phyloP scores from a whole-genome alignment of 2,329 filamentous ascomycete species.

The Xylaria sp. region DNA sequence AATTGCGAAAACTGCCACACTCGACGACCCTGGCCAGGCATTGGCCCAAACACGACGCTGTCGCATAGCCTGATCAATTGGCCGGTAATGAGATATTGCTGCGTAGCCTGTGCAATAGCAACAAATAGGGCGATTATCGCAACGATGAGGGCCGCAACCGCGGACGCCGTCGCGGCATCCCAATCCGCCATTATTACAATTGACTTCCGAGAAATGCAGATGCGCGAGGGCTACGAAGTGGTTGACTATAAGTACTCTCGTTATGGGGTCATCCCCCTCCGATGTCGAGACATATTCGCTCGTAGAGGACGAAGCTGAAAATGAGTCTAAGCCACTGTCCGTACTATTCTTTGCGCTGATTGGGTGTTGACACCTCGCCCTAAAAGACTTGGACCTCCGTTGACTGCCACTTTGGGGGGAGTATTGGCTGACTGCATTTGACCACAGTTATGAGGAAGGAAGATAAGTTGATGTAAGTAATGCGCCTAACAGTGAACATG shows the following conservation, averaged over 20 bases:
- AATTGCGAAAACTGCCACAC: conserved; percentile 29
- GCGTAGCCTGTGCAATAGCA: conserved; percentile 21
- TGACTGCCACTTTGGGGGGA: not conserved
- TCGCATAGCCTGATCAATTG: conserved; percentile 25
- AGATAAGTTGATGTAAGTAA: not conserved
- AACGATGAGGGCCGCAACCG: conserved; percentile 25
- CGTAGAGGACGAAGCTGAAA: not conserved
- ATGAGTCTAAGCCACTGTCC: not conserved
- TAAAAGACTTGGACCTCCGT: not conserved
- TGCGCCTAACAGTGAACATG: not conserved
- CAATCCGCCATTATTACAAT: conserved; percentile 7
- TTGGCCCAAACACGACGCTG: conserved; percentile 22
- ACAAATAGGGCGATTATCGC: conserved; percentile 20
- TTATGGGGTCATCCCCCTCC: not conserved
- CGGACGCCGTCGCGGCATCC: conserved; percentile 22
- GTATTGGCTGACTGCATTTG: not conserved
- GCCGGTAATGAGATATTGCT: conserved; percentile 26
- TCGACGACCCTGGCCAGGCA: conserved; percentile 25
- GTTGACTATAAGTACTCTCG: not conserved
- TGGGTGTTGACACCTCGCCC: not conserved
- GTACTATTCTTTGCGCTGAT: not conserved
- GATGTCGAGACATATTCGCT: not conserved
- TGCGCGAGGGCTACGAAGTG: not conserved
- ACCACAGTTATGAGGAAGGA: not conserved
- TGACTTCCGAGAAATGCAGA: conserved; percentile 1